Evolutionary conservation across 345 rosid genomes (phyloP).

Genomic region (Moricandia moricandioides): DNA sequence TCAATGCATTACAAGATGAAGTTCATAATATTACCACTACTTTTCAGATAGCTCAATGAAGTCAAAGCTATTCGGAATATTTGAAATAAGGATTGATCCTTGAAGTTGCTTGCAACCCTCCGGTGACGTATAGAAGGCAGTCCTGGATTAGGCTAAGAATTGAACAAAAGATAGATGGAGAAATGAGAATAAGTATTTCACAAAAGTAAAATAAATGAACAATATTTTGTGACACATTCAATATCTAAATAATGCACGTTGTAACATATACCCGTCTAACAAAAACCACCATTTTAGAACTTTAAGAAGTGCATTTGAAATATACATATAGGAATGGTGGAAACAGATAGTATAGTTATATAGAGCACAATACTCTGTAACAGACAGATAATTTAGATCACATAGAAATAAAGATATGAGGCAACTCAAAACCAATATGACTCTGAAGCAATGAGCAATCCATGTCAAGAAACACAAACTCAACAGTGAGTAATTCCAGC

Average conservation of each 20-base stretch:
- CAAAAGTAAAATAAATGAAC: not conserved
- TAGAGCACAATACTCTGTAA: not conserved
- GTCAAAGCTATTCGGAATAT: constrained; percentile 89
- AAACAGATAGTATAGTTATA: constrained; percentile 10
- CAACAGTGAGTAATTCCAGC: not conserved
- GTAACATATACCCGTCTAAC: not conserved
- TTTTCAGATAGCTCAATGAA: constrained; percentile 82
- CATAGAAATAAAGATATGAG: constrained; percentile 7
- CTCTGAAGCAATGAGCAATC: constrained; percentile 13
- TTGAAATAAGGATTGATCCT: constrained; percentile 92
- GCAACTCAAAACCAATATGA: constrained; percentile 9
- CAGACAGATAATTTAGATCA: not conserved
- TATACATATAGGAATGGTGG: not conserved
- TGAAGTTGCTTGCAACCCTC: constrained; percentile 84
- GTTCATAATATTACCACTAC: constrained; percentile 59
- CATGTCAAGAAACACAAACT: constrained; percentile 10
- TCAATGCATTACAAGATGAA: constrained; percentile 6
- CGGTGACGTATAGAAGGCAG: constrained; percentile 85
- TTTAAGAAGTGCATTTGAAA: not conserved
- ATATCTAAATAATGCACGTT: not conserved
- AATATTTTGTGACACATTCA: not conserved
- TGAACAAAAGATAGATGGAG: constrained; percentile 24
- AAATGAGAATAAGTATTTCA: constrained; percentile 31
- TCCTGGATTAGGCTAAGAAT: constrained; percentile 70
- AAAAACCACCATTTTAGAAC: not conserved